Evolutionary conservation across 305 asterid genomes (phyloP).

Genomic region (Solanum chacoense): DNA sequence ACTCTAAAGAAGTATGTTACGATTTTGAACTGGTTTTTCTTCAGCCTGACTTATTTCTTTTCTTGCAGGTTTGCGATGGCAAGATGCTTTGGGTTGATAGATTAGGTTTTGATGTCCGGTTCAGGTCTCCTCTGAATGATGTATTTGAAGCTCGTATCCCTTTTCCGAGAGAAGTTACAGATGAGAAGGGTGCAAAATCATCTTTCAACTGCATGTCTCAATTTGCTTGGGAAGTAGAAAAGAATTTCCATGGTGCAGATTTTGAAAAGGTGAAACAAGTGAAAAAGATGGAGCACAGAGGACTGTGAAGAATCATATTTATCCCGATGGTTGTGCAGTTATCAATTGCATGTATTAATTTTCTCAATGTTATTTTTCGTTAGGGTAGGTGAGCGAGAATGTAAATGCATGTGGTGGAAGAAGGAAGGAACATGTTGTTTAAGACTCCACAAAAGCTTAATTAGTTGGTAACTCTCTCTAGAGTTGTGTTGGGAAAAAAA

Average conservation of each 20-base stretch:
- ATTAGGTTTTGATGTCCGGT: constrained; percentile 72
- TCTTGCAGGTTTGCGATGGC: constrained; percentile 58
- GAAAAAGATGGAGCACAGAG: constrained; percentile 38
- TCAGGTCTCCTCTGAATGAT: constrained; percentile 45
- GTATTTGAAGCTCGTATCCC: constrained; percentile 80
- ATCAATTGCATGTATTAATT: background rate
- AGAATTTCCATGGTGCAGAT: constrained; percentile 44
- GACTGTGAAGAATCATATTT: background rate
- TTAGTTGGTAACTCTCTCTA: too few relatives aligned
- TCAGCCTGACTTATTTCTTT: background rate
- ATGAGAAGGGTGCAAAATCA: constrained; percentile 90
- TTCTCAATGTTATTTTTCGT: background rate
- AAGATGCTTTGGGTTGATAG: constrained; percentile 94
- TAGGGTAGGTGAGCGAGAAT: background rate
- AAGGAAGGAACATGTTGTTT: background rate
- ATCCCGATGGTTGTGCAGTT: background rate
- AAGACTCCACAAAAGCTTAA: background rate
- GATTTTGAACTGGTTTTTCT: background rate
- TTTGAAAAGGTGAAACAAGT: constrained; percentile 56
- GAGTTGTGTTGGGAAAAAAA: background rate
- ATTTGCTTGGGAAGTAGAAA: constrained; percentile 95
- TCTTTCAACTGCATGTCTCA: constrained; percentile 95
- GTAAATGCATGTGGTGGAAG: background rate
- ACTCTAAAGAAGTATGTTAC: background rate
- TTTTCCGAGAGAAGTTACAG: constrained; percentile 81